phyloP scores from a whole-genome alignment of 2,329 filamentous ascomycete genomes.

The Xylaria sp. region DNA sequence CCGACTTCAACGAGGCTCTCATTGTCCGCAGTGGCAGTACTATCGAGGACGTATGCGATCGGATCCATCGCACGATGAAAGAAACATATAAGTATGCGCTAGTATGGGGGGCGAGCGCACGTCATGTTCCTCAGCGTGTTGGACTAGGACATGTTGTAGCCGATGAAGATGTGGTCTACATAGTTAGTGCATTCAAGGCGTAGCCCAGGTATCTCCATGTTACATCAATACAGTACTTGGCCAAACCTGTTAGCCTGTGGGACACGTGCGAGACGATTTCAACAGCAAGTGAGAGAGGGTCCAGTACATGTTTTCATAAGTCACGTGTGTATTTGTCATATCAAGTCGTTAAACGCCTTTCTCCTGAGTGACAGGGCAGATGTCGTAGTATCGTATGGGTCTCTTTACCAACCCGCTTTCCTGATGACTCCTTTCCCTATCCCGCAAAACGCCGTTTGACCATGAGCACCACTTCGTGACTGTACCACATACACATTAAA shows the following conservation, averaged over 20 bases:
- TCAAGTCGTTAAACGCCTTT: conserved; percentile 36
- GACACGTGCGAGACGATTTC: not conserved
- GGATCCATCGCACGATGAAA: conserved; percentile 92
- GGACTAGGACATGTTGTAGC: conserved; percentile 83
- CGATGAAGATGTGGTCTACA: conserved; percentile 76
- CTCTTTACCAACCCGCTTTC: conserved; percentile 22
- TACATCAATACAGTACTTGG: conserved; percentile 40
- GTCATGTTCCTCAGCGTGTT: conserved; percentile 93
- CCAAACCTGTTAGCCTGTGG: not conserved
- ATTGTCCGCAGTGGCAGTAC: conserved; percentile 90
- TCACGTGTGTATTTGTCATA: conserved; percentile 45
- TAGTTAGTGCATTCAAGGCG: conserved; percentile 72
- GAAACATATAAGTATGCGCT: conserved; percentile 99
- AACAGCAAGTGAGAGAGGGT: not conserved
- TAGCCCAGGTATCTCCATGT: conserved; percentile 45
- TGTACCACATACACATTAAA: conserved; percentile 26
- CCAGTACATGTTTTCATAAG: conserved; percentile 34
- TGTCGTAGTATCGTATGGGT: conserved; percentile 12
- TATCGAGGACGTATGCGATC: conserved; percentile 97
- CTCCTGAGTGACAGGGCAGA: conserved; percentile 13
- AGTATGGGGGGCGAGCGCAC: conserved; percentile 96
- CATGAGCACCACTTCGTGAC: conserved; percentile 9
- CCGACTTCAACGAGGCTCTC: conserved; percentile 88
- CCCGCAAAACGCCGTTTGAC: conserved; percentile 43
- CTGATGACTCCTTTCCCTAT: conserved; percentile 26